Base-by-base conservation (phyloP, 495 filamentous ascomycete genomes). In the Aspergillus kassunensis region DNA sequence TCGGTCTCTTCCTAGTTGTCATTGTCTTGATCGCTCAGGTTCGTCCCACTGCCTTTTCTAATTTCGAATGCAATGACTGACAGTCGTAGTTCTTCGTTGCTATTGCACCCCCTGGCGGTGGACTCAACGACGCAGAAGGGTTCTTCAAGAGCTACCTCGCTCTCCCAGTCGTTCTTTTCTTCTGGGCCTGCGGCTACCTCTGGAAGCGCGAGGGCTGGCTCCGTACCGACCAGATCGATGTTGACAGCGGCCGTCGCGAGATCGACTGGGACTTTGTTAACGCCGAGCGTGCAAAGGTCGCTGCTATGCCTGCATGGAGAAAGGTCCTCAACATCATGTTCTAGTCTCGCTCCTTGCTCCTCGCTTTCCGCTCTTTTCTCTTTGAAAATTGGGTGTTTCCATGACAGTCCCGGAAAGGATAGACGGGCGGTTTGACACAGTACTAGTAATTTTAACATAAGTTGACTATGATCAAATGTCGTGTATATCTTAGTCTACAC, bases 101-200 rank as follows among this genome's bases (percentile, higher is more conserved):
- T 3, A 55, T 77, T 15, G 68, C 62, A 19, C 57, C 79, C 13
- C 44, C 51, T 13, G 55, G 55, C 19, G 55, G 55, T 13, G 55
- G 55, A 11, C 25, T 51, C 33, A 73, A 68, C 50, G 66, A 72
- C 42, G 80, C 72, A 1, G 59, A 81, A 55, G 62, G 46, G 15
- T 88, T 86, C 75, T 89, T 89, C 71, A 56, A 80, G 54, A 58
- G 62, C 25, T 87, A 84, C 58, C 82, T 88, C 8, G 82, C 84
- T 2, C 64, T 87, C 33, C 76, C 85, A 49, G 68, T 87, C 12
- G 46, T 43, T 16, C 62, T 76, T 11, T 75, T 70, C 56, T 16
- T 72, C 19, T 81, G 73, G 72, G 47, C 62, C 52, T 56, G 60
- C 44, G 82, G 80, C 21, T 85, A 71, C 57, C 15, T 71, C 31